Evolutionary conservation across 1,284 basidiomycete genomes (phyloP).

Genomic region (Gomphus bonarii): DNA sequence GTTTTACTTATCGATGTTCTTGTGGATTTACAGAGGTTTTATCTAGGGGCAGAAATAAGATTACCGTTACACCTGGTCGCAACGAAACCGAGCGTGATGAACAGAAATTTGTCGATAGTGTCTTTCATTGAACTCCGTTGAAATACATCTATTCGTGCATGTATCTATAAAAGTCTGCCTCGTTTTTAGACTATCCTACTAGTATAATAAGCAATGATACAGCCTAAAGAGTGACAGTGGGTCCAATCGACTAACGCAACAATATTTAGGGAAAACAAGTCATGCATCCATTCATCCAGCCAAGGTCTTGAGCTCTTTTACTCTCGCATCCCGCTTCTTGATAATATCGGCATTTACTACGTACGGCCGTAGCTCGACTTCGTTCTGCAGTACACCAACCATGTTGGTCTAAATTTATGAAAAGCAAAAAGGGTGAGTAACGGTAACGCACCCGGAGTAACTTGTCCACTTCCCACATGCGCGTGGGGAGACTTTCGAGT

Average conservation of each 20-base stretch:
- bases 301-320: slow-evolving; percentile 14
- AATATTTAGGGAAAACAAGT: not conserved
- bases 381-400: slow-evolving; percentile 31
- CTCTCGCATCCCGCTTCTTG: slow-evolving; percentile 48
- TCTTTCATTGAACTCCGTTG: no score
- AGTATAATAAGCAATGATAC: not conserved
- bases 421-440: slow-evolving; percentile 1
- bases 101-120: no score
- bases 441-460: slow-evolving; percentile 63
- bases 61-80: no score
- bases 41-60: no score
- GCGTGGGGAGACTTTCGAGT: slow-evolving; percentile 76
- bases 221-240: not conserved
- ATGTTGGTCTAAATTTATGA: not conserved
- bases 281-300: not conserved
- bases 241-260: not conserved
- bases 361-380: slow-evolving; percentile 57
- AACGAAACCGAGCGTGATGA: no score
- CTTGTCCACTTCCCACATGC: slow-evolving; percentile 89
- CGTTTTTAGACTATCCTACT: not conserved
- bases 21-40: no score
- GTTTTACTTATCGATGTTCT: no score
- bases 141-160: not conserved
- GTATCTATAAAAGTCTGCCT: not conserved
- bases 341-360: slow-evolving; percentile 63